Evolutionary conservation across 2,329 filamentous ascomycete genomes (phyloP), one percentile per base, ranked within the genome.

Genomic region (Microdochium paspali): DNA sequence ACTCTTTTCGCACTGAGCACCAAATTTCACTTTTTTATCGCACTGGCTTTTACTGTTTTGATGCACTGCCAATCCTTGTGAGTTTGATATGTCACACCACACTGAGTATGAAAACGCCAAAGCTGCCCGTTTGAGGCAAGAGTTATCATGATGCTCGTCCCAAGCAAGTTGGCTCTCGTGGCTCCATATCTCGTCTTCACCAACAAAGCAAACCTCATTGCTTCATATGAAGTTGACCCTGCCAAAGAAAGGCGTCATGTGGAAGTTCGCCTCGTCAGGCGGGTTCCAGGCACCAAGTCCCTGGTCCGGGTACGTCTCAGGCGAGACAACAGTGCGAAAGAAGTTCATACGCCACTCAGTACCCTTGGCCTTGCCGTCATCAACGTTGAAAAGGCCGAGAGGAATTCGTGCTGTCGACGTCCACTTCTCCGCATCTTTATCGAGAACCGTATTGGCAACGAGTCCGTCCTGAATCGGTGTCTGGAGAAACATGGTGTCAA

Each of bases 311-410:
- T 63, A 75, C 9, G 61, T 72, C 1, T 61, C 57, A 0, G 65
- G 65, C 24, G 64, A 62, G 3, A 68, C 69, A 25, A 72, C 57
- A 3, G 70, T 75, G 42, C 72, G 64, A 58, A 76, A 72, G 52
- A 76, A 76, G 55, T 76, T 74, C 71, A 75, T 74, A 49, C 72
- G 63, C 72, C 72, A 76, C 50, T 61, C 46, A 1, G 70, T 74
- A 21, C 69, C 68, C 50, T 61, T 58, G 2, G 68, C 70, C 51
- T 58, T 49, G 35, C 69, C 68, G 3, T 58, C 49, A 47, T 74
- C 68, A 24, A 75, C 68, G 47, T 74, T 74, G 61, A 75, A 76
- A 9, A 75, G 58, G 3, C 64, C 70, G n/a, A 75, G 58, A 0
- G 72, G 72, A 32, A 76, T 68, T 24, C 50, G 56, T 5, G 65